Conservation (phyloP, 2,329 filamentous ascomycete species). For the Neospermospora avenae region DNA sequence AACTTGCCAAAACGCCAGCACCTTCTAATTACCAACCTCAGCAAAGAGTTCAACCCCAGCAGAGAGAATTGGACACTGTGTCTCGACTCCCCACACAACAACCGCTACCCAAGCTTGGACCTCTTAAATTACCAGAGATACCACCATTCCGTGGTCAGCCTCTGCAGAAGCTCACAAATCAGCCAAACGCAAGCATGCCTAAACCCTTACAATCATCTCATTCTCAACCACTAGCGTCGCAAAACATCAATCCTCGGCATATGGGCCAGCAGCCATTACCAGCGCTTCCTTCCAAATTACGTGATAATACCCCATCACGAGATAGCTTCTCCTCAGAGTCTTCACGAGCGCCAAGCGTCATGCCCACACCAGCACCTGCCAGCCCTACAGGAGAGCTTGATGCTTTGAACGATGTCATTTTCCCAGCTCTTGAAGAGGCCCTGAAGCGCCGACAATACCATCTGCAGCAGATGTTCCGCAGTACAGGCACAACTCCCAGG, state of each 20-base stretch:
- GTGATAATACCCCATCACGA: constrained; percentile 33
- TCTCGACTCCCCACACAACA: constrained; percentile 34
- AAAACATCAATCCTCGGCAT: constrained; percentile 31
- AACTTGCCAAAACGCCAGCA: constrained; percentile 24
- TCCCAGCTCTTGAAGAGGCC: constrained; percentile 88
- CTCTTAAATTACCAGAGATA: constrained; percentile 37
- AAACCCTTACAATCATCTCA: constrained; percentile 30
- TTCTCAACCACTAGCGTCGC: constrained; percentile 21
- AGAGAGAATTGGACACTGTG: constrained; percentile 17
- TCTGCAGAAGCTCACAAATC: constrained; percentile 33
- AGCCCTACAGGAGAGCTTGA: constrained; percentile 71
- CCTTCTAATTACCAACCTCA: constrained; percentile 26
- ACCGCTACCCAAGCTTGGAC: constrained; percentile 35
- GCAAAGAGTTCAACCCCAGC: constrained; percentile 22
- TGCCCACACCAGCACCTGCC: constrained; percentile 54
- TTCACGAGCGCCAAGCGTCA: constrained; percentile 44
- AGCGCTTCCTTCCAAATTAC: constrained; percentile 34
- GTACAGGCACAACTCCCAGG: constrained; percentile 48
- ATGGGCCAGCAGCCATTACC: constrained; percentile 32
- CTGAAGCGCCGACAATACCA: constrained; percentile 73
- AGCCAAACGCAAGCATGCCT: constrained; percentile 24
- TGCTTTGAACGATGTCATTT: constrained; percentile 84
- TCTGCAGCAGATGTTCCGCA: constrained; percentile 41
- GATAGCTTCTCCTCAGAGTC: constrained; percentile 28
- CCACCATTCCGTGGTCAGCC: constrained; percentile 35